A percentile compares a stretch with the other conserved stretches of the same genome.
These are phyloP conservation scores for Fraxinus velutina DNA, from an alignment of 305 asterid genomes.

Conservation along the genomic window DNA sequence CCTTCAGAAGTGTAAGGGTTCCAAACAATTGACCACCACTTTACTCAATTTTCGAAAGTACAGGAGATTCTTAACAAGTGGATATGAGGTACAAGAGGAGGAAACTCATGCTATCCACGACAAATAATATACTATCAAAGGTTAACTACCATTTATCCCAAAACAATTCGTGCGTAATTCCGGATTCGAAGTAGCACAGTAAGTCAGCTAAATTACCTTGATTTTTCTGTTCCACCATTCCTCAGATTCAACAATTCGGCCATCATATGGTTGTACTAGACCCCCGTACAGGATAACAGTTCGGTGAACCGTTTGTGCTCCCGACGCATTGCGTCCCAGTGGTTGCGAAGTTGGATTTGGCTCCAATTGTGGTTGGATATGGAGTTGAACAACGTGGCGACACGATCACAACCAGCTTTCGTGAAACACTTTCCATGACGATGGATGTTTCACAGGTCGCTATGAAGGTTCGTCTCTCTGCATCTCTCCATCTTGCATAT, in stretches of 20 bases:
- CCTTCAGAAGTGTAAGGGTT: too few species aligned
- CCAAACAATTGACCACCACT: too few species aligned
- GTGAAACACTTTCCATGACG: neutral
- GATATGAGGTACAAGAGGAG: too few species aligned
- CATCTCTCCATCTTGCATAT: neutral
- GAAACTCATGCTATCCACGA: too few species aligned
- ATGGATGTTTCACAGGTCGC: neutral
- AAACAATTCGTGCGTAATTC: too few species aligned
- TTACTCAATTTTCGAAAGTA: too few species aligned
- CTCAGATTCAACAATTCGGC: neutral
- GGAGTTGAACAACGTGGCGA: neutral
- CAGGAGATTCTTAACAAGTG: too few species aligned
- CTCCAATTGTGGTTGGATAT: neutral
- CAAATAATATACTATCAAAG: too few species aligned
- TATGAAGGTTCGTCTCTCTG: too few species aligned
- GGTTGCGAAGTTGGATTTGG: neutral
- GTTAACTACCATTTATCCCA: too few species aligned
- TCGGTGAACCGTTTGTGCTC: neutral
- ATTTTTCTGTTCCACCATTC: neutral
- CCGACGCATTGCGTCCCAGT: neutral
- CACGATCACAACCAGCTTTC: neutral
- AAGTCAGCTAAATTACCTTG: neutral
- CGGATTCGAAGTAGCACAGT: neutral
- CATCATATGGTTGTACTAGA: neutral
- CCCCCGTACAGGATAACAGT: neutral